phyloP scores from a whole-genome alignment of 2,329 filamentous ascomycete genomes.

The Fusarium anguioides region DNA sequence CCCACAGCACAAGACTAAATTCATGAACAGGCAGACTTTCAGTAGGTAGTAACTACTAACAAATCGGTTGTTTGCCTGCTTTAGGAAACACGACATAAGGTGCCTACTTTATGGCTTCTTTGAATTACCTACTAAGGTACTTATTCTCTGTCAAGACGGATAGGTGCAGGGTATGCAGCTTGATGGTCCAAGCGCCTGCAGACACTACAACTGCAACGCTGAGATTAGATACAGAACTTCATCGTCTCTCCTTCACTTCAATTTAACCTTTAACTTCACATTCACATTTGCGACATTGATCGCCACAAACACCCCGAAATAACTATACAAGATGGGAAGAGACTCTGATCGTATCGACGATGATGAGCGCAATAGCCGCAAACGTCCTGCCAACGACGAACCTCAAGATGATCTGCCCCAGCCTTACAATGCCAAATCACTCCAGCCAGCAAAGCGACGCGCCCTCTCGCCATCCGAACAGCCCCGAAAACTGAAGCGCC shows the following conservation, averaged over 20 bases:
- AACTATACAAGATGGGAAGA: constrained; percentile 28
- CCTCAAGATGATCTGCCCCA: constrained; percentile 62
- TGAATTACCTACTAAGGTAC: too few species aligned
- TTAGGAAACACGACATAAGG: too few species aligned
- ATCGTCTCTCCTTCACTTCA: constrained; percentile 8
- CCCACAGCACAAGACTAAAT: too few species aligned
- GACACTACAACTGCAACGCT: not conserved
- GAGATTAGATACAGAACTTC: constrained; percentile 24
- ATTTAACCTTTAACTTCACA: constrained; percentile 1
- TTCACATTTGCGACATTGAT: not conserved
- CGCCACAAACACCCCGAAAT: not conserved
- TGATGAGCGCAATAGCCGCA: constrained; percentile 43
- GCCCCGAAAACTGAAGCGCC: constrained; percentile 75
- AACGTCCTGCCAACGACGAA: constrained; percentile 51
- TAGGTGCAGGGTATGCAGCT: constrained; percentile 32
- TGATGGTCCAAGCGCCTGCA: constrained; percentile 30
- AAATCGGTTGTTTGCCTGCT: too few species aligned
- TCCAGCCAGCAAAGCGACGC: constrained; percentile 69
- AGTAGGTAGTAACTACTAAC: too few species aligned
- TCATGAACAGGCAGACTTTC: too few species aligned
- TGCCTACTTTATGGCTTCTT: too few species aligned
- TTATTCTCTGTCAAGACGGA: not conserved
- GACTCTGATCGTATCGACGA: constrained; percentile 21
- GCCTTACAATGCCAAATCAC: constrained; percentile 68
- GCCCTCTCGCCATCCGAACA: constrained; percentile 65